phyloP scores from a whole-genome alignment of 345 rosid genomes.

The Eucalyptus curtisii region DNA sequence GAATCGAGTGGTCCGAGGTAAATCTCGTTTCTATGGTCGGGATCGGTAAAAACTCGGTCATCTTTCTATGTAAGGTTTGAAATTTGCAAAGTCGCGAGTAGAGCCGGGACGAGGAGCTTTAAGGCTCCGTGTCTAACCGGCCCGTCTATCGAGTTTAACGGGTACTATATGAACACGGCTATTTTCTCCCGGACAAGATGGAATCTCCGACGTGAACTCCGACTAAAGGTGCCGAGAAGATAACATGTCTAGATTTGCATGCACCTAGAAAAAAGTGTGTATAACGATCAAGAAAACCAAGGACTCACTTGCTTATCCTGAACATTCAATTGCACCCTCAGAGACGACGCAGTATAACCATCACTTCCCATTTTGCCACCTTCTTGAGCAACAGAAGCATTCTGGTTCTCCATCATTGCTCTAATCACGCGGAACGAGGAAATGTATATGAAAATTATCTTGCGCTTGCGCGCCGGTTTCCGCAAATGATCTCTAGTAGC shows the following conservation, averaged over 20 bases:
- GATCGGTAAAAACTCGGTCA: neutral
- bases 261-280: neutral
- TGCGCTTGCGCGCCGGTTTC: neutral
- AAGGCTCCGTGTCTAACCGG: neutral
- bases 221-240: neutral
- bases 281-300: neutral
- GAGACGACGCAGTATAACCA: neutral
- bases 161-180: neutral
- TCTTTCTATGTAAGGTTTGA: neutral
- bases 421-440: neutral
- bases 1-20: neutral
- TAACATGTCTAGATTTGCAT: neutral
- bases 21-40: neutral
- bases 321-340: conserved; percentile 6
- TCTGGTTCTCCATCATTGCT: neutral
- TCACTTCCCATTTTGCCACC: neutral
- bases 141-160: neutral
- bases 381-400: neutral
- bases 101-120: no score
- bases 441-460: neutral
- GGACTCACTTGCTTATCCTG: conserved; percentile 2
- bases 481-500: neutral
- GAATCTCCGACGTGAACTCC: neutral
- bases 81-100: neutral
- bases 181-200: neutral